phyloP scores from a whole-genome alignment of 2,329 filamentous ascomycete species.

The Diaporthe sp. region DNA sequence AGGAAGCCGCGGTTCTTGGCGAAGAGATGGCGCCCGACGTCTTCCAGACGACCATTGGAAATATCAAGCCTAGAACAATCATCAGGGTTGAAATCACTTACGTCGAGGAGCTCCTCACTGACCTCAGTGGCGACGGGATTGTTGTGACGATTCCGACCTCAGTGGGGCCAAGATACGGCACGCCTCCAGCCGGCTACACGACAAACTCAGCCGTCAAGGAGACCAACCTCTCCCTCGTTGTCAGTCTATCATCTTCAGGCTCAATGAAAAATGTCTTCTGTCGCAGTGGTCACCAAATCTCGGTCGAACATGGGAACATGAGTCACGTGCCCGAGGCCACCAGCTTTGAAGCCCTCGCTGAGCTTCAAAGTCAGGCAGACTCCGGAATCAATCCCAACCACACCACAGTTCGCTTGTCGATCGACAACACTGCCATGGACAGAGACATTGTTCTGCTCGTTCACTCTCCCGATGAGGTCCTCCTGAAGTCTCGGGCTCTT shows the following conservation, averaged over 20 bases:
- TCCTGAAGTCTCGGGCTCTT: neutral
- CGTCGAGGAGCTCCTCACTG: neutral
- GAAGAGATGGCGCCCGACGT: neutral
- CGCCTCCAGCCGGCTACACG: neutral
- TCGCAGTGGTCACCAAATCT: neutral
- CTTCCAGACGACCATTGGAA: neutral
- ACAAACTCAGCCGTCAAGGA: neutral
- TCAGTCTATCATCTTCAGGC: neutral
- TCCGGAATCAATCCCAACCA: neutral
- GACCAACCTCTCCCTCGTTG: neutral
- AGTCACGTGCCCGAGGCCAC: neutral
- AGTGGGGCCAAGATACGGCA: slow-evolving; percentile 1
- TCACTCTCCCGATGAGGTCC: no score
- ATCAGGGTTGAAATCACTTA: neutral
- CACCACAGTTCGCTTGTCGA: neutral
- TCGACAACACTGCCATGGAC: neutral
- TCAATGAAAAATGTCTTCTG: no score
- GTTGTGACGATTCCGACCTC: neutral
- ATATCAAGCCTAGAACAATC: neutral
- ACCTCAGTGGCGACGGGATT: neutral
- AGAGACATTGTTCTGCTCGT: no score
- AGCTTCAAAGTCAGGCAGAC: neutral
- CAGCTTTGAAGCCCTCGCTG: neutral
- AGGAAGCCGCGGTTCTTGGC: neutral
- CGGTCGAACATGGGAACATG: neutral